Percentiles rank a stretch among this genome's conserved stretches.
These are phyloP conservation scores for Kazachstania martiniae DNA, from an alignment of 805 yeast genomes.

Conservation along the genomic window DNA sequence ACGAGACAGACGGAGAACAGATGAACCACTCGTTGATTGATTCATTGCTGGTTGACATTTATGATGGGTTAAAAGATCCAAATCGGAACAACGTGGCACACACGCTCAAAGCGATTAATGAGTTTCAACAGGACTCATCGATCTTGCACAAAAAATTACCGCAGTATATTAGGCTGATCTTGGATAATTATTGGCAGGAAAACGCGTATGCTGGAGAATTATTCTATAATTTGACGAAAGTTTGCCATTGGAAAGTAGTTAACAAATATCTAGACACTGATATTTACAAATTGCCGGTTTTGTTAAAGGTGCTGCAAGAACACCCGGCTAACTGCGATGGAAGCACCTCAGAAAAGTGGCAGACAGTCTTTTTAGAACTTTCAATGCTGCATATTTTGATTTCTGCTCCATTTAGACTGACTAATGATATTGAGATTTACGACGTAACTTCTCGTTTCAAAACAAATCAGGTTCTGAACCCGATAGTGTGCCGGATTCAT, in stretches of 20 bases:
- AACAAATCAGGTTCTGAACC: slow-evolving; percentile 34
- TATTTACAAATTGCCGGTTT: slow-evolving; percentile 35
- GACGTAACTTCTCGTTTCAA: slow-evolving; percentile 28
- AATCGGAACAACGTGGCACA: neutral
- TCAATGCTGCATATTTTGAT: slow-evolving; percentile 66
- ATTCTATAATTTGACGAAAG: slow-evolving; percentile 52
- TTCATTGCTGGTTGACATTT: slow-evolving; percentile 1
- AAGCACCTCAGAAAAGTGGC: slow-evolving; percentile 29
- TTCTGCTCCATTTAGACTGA: slow-evolving; percentile 63
- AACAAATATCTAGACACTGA: slow-evolving; percentile 52
- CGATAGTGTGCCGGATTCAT: slow-evolving; percentile 23
- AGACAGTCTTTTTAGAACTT: slow-evolving; percentile 38
- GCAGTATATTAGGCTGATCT: slow-evolving; percentile 1
- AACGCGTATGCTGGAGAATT: slow-evolving; percentile 11
- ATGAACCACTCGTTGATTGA: slow-evolving; percentile 1
- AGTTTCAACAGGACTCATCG: slow-evolving; percentile 21
- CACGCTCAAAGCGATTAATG: slow-evolving; percentile 10
- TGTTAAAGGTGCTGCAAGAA: slow-evolving; percentile 21
- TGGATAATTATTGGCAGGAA: neutral
- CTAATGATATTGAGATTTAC: slow-evolving; percentile 24
- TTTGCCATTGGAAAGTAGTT: slow-evolving; percentile 54
- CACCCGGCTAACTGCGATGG: slow-evolving; percentile 5
- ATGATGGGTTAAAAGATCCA: neutral
- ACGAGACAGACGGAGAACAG: too few relatives aligned
- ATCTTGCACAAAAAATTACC: slow-evolving; percentile 7